These are phyloP conservation scores for Colletotrichum sp. DNA, from an alignment of 2,329 filamentous ascomycete species.

Conservation along the genomic window DNA sequence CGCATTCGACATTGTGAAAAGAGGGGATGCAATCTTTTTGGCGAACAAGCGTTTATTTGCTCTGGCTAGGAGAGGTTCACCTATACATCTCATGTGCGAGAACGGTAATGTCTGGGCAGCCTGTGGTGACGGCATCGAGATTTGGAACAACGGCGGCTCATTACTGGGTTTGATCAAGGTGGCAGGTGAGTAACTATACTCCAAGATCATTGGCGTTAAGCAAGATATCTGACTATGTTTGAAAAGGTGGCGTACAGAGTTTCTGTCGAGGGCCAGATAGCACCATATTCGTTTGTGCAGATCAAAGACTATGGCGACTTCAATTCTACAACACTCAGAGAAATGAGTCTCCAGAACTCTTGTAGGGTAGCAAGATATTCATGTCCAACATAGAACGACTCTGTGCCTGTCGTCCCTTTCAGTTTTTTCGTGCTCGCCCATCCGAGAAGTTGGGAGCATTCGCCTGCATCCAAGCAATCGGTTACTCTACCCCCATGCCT, in stretches of 20 bases:
- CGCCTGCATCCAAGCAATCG: background rate
- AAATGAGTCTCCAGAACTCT: background rate
- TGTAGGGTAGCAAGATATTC: background rate
- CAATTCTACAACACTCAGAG: slow-evolving; percentile 27
- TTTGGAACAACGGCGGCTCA: slow-evolving; percentile 48
- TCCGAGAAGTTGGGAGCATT: background rate
- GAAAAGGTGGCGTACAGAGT: slow-evolving; percentile 43
- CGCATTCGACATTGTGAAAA: slow-evolving; percentile 49
- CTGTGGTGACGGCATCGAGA: slow-evolving; percentile 53
- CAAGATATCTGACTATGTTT: background rate
- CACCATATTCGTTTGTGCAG: slow-evolving; percentile 53
- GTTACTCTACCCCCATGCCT: background rate
- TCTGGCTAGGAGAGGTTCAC: slow-evolving; percentile 49
- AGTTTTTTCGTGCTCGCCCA: background rate
- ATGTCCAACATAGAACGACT: background rate
- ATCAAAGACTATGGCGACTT: slow-evolving; percentile 48
- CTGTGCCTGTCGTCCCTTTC: background rate
- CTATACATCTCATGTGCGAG: slow-evolving; percentile 47
- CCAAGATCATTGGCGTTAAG: background rate
- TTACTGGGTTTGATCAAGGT: slow-evolving; percentile 47
- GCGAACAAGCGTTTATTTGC: slow-evolving; percentile 57
- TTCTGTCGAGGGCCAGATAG: slow-evolving; percentile 46
- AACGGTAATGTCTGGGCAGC: slow-evolving; percentile 52
- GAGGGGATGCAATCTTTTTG: slow-evolving; percentile 43
- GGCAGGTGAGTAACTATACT: slow-evolving; percentile 29